Percentiles rank a stretch among this genome's conserved stretches.
Evolutionary conservation across 352 stramenopile species (phyloP).

Genomic region (Phytopythium delawarense): DNA sequence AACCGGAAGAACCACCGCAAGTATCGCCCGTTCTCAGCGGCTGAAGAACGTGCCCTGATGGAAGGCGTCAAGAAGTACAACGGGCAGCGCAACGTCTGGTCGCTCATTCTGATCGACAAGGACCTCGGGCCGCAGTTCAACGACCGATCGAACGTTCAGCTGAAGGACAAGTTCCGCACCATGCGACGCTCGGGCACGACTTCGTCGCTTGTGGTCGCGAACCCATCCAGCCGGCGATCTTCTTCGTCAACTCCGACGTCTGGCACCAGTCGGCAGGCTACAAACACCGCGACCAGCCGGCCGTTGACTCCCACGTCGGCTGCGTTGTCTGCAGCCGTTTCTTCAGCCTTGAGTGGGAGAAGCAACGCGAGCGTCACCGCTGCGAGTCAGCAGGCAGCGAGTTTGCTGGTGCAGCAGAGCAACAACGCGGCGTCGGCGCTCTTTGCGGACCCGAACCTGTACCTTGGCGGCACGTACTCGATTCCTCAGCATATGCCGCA

Average conservation of each 20-base stretch:
- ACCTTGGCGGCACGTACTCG: constrained; percentile 54
- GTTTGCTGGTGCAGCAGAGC: constrained; percentile 45
- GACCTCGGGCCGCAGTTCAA: constrained; percentile 77
- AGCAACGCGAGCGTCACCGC: constrained; percentile 24
- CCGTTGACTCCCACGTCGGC: constrained; percentile 13
- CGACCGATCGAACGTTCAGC: constrained; percentile 76
- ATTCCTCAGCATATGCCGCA: constrained; percentile 51
- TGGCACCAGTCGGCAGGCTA: not conserved
- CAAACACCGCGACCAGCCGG: constrained; percentile 4
- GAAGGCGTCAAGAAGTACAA: constrained; percentile 85
- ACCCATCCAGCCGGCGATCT: constrained; percentile 39
- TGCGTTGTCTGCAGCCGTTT: constrained; percentile 21
- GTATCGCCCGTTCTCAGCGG: constrained; percentile 69
- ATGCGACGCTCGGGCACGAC: constrained; percentile 60
- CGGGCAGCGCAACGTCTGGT: constrained; percentile 80
- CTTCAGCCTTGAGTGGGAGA: constrained; percentile 21
- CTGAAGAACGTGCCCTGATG: constrained; percentile 83
- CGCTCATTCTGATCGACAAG: constrained; percentile 77
- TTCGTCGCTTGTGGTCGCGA: constrained; percentile 34
- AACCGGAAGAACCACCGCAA: constrained; percentile 87
- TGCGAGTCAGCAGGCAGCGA: constrained; percentile 48
- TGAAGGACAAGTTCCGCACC: constrained; percentile 84
- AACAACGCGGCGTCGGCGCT: constrained; percentile 44
- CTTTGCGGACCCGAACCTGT: constrained; percentile 63
- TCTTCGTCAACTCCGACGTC: constrained; percentile 20